Percentiles rank a stretch among this genome's conserved stretches.
Evolutionary conservation across 805 yeast species (phyloP).

Genomic region (Myxozyma melibiosi): DNA sequence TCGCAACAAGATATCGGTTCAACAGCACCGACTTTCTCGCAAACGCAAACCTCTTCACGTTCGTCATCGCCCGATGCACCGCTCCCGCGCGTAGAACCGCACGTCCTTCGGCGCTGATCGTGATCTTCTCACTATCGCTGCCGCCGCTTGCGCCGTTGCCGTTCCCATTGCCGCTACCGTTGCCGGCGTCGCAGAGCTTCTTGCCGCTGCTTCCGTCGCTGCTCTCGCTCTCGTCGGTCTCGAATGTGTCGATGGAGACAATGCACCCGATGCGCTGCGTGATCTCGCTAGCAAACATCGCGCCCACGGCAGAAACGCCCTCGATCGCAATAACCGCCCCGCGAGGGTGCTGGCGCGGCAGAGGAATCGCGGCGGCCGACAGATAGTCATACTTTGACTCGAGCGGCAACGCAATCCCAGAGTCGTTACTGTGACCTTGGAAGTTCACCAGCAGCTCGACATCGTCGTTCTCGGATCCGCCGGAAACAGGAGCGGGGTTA

Average conservation of each 20-base stretch:
- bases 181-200: not conserved
- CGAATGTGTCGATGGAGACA: not conserved
- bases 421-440: constrained; percentile 1
- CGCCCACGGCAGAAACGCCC: constrained; percentile 8
- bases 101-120: constrained; percentile 12
- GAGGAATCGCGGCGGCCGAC: not conserved
- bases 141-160: not conserved
- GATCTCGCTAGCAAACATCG: not conserved
- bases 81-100: constrained; percentile 13
- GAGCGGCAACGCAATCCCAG: constrained; percentile 1
- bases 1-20: constrained; percentile 9
- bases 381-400: constrained; percentile 3
- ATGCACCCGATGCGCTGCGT: constrained; percentile 9
- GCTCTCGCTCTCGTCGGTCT: not conserved
- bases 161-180: too few species aligned
- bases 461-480: constrained; percentile 3
- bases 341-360: constrained; percentile 14
- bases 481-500: not conserved
- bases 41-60: constrained; percentile 2
- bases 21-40: constrained; percentile 23
- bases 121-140: not conserved
- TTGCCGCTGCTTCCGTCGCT: not conserved
- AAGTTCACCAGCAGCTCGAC: constrained; percentile 5
- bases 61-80: constrained; percentile 13
- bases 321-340: constrained; percentile 30